phyloP scores from a whole-genome alignment of 2,329 filamentous ascomycete genomes.

The Pseudogymnoascus sp. region DNA sequence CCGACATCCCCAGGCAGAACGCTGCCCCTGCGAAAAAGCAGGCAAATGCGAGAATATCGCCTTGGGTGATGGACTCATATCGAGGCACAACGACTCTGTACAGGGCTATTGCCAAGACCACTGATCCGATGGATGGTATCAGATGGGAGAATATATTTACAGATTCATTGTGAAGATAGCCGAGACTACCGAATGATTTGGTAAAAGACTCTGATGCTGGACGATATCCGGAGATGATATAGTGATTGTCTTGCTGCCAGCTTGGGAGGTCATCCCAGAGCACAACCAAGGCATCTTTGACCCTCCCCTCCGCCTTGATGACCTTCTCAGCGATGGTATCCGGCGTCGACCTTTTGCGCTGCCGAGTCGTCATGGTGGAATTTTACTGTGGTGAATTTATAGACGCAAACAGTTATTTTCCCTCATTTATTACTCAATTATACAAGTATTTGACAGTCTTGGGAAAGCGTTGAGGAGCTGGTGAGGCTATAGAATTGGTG shows the following conservation, averaged over 20 bases:
- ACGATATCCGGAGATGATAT: constrained; percentile 60
- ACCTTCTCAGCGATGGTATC: constrained; percentile 20
- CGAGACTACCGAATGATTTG: constrained; percentile 49
- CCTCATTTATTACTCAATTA: not conserved
- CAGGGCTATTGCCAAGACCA: constrained; percentile 49
- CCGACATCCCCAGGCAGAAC: constrained; percentile 70
- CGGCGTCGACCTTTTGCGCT: constrained; percentile 21
- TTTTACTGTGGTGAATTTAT: not conserved
- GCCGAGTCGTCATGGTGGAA: constrained; percentile 21
- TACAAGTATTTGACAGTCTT: not conserved
- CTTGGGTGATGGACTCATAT: constrained; percentile 52
- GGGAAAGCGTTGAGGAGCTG: not conserved
- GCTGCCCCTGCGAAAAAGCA: constrained; percentile 75
- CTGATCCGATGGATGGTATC: constrained; percentile 48
- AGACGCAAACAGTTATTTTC: not conserved
- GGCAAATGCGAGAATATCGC: constrained; percentile 65
- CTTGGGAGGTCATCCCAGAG: constrained; percentile 45
- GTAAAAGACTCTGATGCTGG: constrained; percentile 54
- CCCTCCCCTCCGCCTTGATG: constrained; percentile 24
- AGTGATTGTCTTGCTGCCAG: constrained; percentile 60
- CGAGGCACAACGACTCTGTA: constrained; percentile 54
- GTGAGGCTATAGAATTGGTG: not conserved
- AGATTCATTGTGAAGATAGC: constrained; percentile 55
- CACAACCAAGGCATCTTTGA: constrained; percentile 35
- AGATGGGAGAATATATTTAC: constrained; percentile 70